Evolutionary conservation across 768 basidiomycete genomes (phyloP).

Genomic region (Hygrocybe coccinea): DNA sequence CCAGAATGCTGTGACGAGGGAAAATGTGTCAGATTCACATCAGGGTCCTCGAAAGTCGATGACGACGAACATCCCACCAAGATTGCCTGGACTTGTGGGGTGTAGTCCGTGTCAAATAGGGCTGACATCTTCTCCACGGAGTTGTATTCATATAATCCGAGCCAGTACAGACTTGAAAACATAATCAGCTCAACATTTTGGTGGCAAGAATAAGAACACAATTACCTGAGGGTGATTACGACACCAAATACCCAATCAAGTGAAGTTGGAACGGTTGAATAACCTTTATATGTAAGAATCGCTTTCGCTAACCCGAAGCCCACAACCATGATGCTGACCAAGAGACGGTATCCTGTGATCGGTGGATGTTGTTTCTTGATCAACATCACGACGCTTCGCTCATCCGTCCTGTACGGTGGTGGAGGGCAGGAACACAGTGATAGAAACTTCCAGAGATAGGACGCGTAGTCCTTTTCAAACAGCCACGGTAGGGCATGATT

Average conservation of each 20-base stretch:
- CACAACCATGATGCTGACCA: not conserved
- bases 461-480: not conserved
- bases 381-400: not conserved
- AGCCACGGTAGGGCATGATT: constrained; percentile 1
- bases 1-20: not conserved
- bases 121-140: not conserved
- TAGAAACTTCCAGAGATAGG: not conserved
- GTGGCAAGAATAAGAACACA: not conserved
- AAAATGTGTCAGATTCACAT: not conserved
- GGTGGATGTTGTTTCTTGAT: not conserved
- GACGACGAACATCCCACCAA: not conserved
- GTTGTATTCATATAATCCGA: constrained; percentile 2
- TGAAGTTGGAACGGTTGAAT: constrained; percentile 25
- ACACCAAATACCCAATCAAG: constrained; percentile 30
- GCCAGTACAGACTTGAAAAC: not conserved
- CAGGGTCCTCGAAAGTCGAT: not conserved
- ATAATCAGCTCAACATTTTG: not conserved
- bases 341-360: not conserved
- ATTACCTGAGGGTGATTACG: constrained; percentile 18
- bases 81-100: not conserved
- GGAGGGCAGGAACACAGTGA: not conserved
- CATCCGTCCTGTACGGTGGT: not conserved
- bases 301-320: not conserved
- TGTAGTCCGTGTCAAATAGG: constrained; percentile 1
- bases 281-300: constrained; percentile 21